Evolutionary conservation across 306 rosid species (phyloP), one percentile per base, ranked within the genome.

Genomic region (Delonix regia): DNA sequence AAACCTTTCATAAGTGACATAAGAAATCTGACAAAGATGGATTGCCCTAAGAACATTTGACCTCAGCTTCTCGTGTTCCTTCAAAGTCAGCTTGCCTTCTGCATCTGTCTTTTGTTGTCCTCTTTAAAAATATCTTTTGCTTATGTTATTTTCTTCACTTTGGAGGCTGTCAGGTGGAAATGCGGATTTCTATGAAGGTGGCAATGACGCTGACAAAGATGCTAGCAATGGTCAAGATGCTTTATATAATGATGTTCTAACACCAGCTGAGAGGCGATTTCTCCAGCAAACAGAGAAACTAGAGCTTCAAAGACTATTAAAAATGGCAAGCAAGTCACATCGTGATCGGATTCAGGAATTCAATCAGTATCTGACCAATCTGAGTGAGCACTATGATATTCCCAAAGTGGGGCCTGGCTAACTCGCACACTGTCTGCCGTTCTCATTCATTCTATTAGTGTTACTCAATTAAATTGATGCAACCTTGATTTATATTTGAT

Each of bases 331-430:
- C 39, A 76, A 52, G 56, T 84, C 87, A 53, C 82, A 84, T 72
- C 36, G 82, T 38, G 84, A 76, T 65, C 56, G 78, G 45, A 21
- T 84, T 71, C 82, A 56, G 55, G 47, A 65, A 30, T 84, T 84
- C 69, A 84, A 80, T 71, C 80, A 45, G 18, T 84, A 80, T 30
- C 52, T 84, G 21, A 79, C 87, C 39, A 84, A 80, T 71, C 82
- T 84, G 34, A 84, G 79, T 76, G 84, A 84, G 72, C 87, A 84
- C 69, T 71, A 84, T 59, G 84, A 84, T 71, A 71, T 84, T 56
- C 84, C 87, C n/a, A 84, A 84, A 84, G 84, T 80, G 9, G 87
- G 87, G 52, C 87, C 84, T 64, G 84, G 84, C 75, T 83, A 83
- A 55, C 15, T 11, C 21, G 28, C 6, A 13, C 27, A 22, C 11